These are phyloP conservation scores for Arxiozyma bovina DNA, from an alignment of 1,139 yeast species.

Conservation along the genomic window DNA sequence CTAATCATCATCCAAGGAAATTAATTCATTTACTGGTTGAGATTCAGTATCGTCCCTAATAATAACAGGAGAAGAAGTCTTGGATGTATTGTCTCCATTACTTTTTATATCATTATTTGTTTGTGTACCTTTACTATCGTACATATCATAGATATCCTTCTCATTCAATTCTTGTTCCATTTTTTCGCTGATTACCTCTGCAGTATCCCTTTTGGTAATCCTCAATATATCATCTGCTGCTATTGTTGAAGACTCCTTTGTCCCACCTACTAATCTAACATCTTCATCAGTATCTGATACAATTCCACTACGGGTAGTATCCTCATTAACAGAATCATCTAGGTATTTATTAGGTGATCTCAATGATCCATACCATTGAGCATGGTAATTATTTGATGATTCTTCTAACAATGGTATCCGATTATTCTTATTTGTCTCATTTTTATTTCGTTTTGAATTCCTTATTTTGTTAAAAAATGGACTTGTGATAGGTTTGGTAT, in stretches of 20 bases:
- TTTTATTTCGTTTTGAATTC: neutral
- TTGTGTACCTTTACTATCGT: neutral
- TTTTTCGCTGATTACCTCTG: constrained; percentile 6
- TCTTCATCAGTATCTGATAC: constrained; percentile 16
- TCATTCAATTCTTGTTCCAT: constrained; percentile 11
- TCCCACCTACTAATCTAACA: constrained; percentile 14
- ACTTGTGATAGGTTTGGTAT: neutral
- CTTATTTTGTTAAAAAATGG: neutral
- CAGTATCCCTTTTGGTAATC: neutral
- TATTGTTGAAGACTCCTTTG: neutral
- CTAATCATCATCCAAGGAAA: constrained; percentile 4
- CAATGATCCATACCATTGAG: neutral
- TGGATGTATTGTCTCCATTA: too few relatives aligned
- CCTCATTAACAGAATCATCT: neutral
- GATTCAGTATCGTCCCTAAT: neutral
- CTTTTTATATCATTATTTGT: neutral
- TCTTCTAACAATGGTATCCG: neutral
- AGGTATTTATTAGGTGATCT: neutral
- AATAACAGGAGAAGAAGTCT: neutral
- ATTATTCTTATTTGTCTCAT: neutral
- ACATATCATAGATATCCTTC: constrained; percentile 1
- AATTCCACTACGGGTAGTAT: constrained; percentile 6
- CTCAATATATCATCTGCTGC: neutral
- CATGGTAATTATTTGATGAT: neutral
- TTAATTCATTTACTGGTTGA: neutral